These are phyloP conservation scores for Euphorbia peplus DNA, from an alignment of 345 rosid species.

Conservation along the genomic window DNA sequence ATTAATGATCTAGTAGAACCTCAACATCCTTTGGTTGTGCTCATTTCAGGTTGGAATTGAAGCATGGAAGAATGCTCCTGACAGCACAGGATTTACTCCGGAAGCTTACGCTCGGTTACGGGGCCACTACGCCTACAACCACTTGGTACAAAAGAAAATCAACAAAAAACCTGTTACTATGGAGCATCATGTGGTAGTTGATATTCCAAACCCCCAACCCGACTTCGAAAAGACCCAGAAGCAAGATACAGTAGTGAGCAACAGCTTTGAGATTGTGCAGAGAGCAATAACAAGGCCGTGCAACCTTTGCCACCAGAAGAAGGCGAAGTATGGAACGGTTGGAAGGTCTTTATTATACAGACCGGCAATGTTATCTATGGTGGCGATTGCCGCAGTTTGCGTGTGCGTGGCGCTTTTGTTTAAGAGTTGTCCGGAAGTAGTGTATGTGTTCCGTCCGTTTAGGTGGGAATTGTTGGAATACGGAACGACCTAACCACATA, in stretches of 20 bases:
- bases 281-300: slow-evolving; percentile 38
- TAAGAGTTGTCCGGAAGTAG: slow-evolving; percentile 93
- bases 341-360: slow-evolving; percentile 67
- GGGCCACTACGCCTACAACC: slow-evolving; percentile 94
- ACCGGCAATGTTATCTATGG: slow-evolving; percentile 97
- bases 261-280: slow-evolving; percentile 60
- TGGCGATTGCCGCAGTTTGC: slow-evolving; percentile 93
- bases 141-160: slow-evolving; percentile 77
- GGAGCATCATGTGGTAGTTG: slow-evolving; percentile 64
- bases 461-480: slow-evolving; percentile 92
- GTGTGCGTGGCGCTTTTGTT: slow-evolving; percentile 96
- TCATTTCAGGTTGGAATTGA: slow-evolving; percentile 70
- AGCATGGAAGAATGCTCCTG: slow-evolving; percentile 87
- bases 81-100: slow-evolving; percentile 88
- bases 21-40: not conserved
- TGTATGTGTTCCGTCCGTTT: slow-evolving; percentile 86
- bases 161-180: slow-evolving; percentile 41
- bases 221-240: slow-evolving; percentile 34
- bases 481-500: slow-evolving; percentile 57
- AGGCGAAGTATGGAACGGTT: slow-evolving; percentile 42
- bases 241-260: slow-evolving; percentile 33
- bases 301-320: slow-evolving; percentile 67
- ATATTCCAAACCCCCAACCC: slow-evolving; percentile 40
- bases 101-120: slow-evolving; percentile 97
- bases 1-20: not conserved